These are phyloP conservation scores for Geosmithia putterillii DNA, from an alignment of 2,329 filamentous ascomycete species.

Conservation along the genomic window DNA sequence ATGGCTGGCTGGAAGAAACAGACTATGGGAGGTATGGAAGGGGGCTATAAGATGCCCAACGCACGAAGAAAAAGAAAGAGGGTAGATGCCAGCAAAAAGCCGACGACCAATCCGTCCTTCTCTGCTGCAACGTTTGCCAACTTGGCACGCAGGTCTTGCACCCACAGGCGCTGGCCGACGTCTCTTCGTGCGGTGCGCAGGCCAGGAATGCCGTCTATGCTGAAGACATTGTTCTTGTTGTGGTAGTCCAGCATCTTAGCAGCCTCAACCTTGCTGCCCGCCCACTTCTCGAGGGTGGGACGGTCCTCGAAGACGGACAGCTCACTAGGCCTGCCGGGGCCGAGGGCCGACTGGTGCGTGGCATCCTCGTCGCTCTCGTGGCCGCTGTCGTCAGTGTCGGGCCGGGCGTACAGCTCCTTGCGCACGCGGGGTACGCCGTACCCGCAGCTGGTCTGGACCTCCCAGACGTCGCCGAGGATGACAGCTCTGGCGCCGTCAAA, in stretches of 20 bases:
- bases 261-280: constrained; percentile 31
- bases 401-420: constrained; percentile 21
- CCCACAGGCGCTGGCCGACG: constrained; percentile 31
- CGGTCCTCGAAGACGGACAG: constrained; percentile 37
- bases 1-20: background rate
- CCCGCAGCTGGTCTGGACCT: constrained; percentile 55
- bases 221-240: constrained; percentile 37
- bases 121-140: constrained; percentile 14
- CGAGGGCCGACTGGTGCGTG: constrained; percentile 11
- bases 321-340: constrained; percentile 17
- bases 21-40: background rate
- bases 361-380: constrained; percentile 5
- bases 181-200: constrained; percentile 38
- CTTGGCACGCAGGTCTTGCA: constrained; percentile 23
- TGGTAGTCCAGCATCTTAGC: constrained; percentile 43
- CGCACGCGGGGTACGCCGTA: constrained; percentile 47
- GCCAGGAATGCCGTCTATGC: constrained; percentile 48
- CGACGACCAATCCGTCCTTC: constrained; percentile 16
- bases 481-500: constrained; percentile 45
- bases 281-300: constrained; percentile 41
- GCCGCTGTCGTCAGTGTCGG: background rate
- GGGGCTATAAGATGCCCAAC: background rate
- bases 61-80: background rate
- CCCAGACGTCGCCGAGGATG: constrained; percentile 47
- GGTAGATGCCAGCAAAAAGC: constrained; percentile 8